Percentiles rank a stretch among this genome's conserved stretches.
Evolutionary conservation across 257 asterid species (phyloP).

Genomic region (Capsicum pubescens): DNA sequence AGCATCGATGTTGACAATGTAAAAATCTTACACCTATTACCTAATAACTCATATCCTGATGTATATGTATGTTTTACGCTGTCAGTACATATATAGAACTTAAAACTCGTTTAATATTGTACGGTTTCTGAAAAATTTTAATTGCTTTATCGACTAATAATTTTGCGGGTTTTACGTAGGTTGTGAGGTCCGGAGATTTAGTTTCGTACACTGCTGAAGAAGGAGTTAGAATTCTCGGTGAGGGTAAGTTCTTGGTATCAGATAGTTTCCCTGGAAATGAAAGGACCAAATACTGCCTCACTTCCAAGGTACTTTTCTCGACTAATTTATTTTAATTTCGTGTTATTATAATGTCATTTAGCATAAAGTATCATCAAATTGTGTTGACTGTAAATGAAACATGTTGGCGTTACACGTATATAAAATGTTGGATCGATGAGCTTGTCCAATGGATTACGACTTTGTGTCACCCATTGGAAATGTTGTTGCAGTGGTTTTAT

Average conservation of each 20-base stretch:
- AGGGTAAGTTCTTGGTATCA: constrained; percentile 74
- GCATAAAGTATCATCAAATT: not conserved
- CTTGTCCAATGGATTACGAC: not conserved
- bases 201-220: constrained; percentile 88
- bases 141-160: not conserved
- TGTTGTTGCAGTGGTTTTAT: not conserved
- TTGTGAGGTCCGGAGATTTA: constrained; percentile 62
- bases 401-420: not conserved
- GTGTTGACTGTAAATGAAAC: not conserved
- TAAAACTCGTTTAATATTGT: not conserved
- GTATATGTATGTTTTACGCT: no score
- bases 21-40: no score
- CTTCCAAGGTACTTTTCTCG: constrained; percentile 60
- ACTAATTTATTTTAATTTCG: not conserved
- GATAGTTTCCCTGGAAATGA: constrained; percentile 92
- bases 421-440: not conserved
- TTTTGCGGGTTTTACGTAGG: constrained; percentile 35
- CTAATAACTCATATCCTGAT: no score
- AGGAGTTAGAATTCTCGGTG: constrained; percentile 82
- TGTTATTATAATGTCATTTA: not conserved
- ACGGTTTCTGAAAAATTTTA: not conserved
- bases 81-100: not conserved
- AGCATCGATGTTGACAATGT: no score
- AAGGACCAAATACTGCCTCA: constrained; percentile 84
- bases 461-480: not conserved